Percentiles rank a stretch among this genome's conserved stretches.
These are phyloP conservation scores for Hanseniaspora lindneri DNA, from an alignment of 805 yeast genomes.

Conservation along the genomic window DNA sequence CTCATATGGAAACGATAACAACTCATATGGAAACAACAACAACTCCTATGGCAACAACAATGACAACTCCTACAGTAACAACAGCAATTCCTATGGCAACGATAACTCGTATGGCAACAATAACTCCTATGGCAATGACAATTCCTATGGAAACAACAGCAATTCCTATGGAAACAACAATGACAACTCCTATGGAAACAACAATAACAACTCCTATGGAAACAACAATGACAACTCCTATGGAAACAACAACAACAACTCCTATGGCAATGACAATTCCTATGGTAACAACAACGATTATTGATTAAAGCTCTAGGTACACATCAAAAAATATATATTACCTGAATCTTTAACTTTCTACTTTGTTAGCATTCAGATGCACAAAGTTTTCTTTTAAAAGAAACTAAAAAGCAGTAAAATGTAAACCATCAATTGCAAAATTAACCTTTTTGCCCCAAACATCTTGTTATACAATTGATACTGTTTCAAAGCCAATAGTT, in stretches of 20 bases:
- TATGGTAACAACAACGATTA: conserved; percentile 23
- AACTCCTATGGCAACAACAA: conserved; percentile 27
- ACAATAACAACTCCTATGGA: conserved; percentile 22
- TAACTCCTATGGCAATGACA: conserved; percentile 24
- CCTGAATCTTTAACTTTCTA: too few relatives aligned
- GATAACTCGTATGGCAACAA: conserved; percentile 25
- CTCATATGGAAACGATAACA: conserved; percentile 26
- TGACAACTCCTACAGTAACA: conserved; percentile 23
- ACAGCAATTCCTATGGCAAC: conserved; percentile 22
- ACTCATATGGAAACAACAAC: conserved; percentile 23
- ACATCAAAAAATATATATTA: conserved; percentile 21
- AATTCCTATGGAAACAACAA: conserved; percentile 25
- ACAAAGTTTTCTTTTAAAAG: too few relatives aligned
- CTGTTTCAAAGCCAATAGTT: too few relatives aligned
- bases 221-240: conserved; percentile 22
- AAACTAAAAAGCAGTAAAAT: too few relatives aligned
- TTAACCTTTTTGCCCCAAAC: too few relatives aligned
- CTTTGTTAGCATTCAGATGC: too few relatives aligned
- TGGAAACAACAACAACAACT: conserved; percentile 22
- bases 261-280: conserved; percentile 27
- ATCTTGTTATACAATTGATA: too few relatives aligned
- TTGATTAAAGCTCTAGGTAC: conserved; percentile 17
- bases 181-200: conserved; percentile 25
- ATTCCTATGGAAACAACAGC: conserved; percentile 24
- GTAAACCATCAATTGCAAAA: too few relatives aligned